Percentiles rank a stretch among this genome's conserved stretches.
These are phyloP conservation scores for Eucalyptus regnans DNA, from an alignment of 345 rosid species.

Conservation along the genomic window DNA sequence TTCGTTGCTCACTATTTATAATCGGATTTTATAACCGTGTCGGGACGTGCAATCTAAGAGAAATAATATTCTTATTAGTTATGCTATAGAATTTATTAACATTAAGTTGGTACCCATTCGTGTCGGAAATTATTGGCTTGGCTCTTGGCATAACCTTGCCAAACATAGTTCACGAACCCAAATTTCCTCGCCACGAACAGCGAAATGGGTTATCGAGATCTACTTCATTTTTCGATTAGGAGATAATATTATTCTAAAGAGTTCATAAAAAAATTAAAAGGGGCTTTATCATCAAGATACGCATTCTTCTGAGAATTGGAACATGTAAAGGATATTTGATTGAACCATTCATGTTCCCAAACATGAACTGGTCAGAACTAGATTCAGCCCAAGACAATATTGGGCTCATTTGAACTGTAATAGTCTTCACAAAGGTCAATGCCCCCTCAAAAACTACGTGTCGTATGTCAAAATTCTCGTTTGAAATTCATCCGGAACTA, in stretches of 20 bases:
- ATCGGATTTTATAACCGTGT: not conserved
- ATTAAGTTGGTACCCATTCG: not conserved
- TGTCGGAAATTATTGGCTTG: fast-evolving
- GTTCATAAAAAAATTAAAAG: not conserved
- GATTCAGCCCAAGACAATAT: not conserved
- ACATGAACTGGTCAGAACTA: not conserved
- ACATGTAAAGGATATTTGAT: not conserved
- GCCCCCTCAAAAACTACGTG: fast-evolving
- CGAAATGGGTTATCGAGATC: not conserved
- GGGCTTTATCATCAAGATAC: not conserved
- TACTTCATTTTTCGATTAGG: not conserved
- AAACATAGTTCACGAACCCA: not conserved
- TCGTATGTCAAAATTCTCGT: not conserved
- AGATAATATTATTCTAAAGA: not conserved
- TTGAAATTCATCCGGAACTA: not conserved
- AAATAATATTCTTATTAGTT: not conserved
- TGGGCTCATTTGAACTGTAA: not conserved
- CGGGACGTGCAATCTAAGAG: not conserved
- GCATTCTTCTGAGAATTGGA: not conserved
- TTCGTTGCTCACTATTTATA: not conserved
- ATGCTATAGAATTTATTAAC: not conserved
- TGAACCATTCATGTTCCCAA: not conserved
- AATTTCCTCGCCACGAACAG: not conserved
- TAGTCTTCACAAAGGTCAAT: not conserved
- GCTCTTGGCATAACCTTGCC: not conserved